Base-by-base conservation (phyloP, 768 basidiomycete species). In the Coprinopsis cinerea region DNA sequence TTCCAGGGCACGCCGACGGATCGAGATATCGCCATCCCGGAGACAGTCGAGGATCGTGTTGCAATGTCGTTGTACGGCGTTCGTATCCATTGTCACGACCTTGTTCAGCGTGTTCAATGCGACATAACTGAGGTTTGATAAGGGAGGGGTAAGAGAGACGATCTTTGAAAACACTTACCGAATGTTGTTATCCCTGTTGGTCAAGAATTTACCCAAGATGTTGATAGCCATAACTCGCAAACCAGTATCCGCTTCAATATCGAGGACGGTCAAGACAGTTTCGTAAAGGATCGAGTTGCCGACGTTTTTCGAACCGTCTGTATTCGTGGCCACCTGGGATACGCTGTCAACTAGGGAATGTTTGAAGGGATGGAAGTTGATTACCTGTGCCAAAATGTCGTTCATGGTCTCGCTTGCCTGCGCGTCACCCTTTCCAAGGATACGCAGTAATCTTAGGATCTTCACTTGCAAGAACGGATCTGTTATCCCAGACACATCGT, bases 291-390 rank as follows among this genome's bases (percentile, higher is more conserved):
- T 97, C 2, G 95, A 85, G 66, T 97, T 98, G 46, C 96, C 96
- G 57, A 98, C 96, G 60, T 98, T 99, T 70, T 99, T 99, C 4
- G 88, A 83, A 3, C 88, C 87, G 59, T 99, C 96, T 0, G 96
- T 99, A 65, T 98, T 99, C 1, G 96, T 98, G n/a, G 96, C 96
- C 27, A 99, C 94, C 88, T 93, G 60, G n/a, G n/a, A n/a, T n/a
- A 17, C 34, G 37, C 11, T 44, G 37, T 39, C n/a, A n/a, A 11
- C 40, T 51, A 39, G 55, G n/a, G 39, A 54, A 23, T 18, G 4
- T 36, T 18, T 26, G n/a, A 13, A 27, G 10, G 6, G 34, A 13
- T 25, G 35, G 18, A 25, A 25, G 11, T 9, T 17, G 25, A 13
- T 49, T 57, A 87, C 90, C 76, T 96, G 95, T 6, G 95, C 95